A percentile compares a stretch with the other conserved stretches of the same genome.
Conservation (phyloP, 2,329 filamentous ascomycete genomes). For the Colletotrichum melonis region DNA sequence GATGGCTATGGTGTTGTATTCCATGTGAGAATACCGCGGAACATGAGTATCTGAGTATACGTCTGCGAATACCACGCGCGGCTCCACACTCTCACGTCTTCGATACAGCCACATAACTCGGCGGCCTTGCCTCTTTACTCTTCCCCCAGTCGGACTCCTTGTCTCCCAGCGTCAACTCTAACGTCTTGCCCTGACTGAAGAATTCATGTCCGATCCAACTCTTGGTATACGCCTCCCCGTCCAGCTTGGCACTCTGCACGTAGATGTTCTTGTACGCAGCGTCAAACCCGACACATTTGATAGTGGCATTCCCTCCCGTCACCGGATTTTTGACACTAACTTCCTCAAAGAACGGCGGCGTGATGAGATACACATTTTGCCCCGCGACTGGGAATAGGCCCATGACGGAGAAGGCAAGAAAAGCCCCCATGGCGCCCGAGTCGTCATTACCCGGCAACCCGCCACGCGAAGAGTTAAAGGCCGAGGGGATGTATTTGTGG, state of each 20-base stretch:
- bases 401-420: constrained; percentile 68
- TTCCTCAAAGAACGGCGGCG: constrained; percentile 69
- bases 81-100: not conserved
- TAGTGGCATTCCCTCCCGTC: constrained; percentile 67
- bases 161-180: constrained; percentile 65
- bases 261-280: constrained; percentile 64
- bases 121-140: constrained; percentile 59
- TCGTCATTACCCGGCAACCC: constrained; percentile 75
- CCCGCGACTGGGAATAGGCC: constrained; percentile 67
- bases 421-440: constrained; percentile 72
- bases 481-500: constrained; percentile 69
- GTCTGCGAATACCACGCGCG: no score
- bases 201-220: constrained; percentile 73
- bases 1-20: no score
- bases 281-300: constrained; percentile 68
- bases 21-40: no score
- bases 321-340: constrained; percentile 61
- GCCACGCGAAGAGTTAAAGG: constrained; percentile 66
- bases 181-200: constrained; percentile 64
- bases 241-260: constrained; percentile 67
- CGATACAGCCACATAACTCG: constrained; percentile 47
- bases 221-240: constrained; percentile 64
- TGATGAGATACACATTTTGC: constrained; percentile 73
- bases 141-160: constrained; percentile 67
- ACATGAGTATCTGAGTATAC: no score